These are phyloP conservation scores for Dactylellina drechsleri DNA, from an alignment of 2,329 filamentous ascomycete species.

Conservation along the genomic window DNA sequence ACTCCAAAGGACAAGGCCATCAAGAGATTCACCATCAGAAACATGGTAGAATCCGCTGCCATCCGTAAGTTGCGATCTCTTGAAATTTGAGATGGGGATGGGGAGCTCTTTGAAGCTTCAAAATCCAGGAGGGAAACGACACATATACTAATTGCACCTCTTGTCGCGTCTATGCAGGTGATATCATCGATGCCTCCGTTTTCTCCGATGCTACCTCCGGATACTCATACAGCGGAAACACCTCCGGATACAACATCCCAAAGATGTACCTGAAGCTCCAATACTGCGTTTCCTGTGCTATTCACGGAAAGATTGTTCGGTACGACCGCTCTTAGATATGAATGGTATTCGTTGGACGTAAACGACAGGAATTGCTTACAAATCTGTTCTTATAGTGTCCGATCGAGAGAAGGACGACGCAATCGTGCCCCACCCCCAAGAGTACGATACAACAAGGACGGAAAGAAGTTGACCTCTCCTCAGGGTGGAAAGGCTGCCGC, in stretches of 20 bases:
- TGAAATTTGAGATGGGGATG: background rate
- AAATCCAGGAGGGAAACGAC: background rate
- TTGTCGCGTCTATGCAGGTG: conserved; percentile 72
- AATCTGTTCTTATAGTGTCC: conserved; percentile 74
- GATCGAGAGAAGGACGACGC: conserved; percentile 93
- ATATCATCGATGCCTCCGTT: conserved; percentile 99
- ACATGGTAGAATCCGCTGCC: conserved; percentile 99
- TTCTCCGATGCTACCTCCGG: conserved; percentile 69
- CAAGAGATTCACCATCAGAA: conserved; percentile 99
- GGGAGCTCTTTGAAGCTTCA: conserved; percentile 4
- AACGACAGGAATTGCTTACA: conserved; percentile 62
- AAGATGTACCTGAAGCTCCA: conserved; percentile 99
- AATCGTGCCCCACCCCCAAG: conserved; percentile 98
- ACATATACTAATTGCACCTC: background rate
- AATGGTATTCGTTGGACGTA: background rate
- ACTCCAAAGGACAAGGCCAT: conserved; percentile 99
- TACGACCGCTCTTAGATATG: conserved; percentile 69
- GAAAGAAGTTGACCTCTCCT: conserved; percentile 98
- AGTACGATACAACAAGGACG: conserved; percentile 99
- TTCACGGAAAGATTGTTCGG: conserved; percentile 99
- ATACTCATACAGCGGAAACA: conserved; percentile 27
- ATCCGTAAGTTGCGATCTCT: conserved; percentile 79
- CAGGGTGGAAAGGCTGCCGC: conserved; percentile 73
- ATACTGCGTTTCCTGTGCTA: conserved; percentile 99
- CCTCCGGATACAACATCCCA: conserved; percentile 92